phyloP scores from a whole-genome alignment of 441 rosid species.

The Macaranga tanarius region DNA sequence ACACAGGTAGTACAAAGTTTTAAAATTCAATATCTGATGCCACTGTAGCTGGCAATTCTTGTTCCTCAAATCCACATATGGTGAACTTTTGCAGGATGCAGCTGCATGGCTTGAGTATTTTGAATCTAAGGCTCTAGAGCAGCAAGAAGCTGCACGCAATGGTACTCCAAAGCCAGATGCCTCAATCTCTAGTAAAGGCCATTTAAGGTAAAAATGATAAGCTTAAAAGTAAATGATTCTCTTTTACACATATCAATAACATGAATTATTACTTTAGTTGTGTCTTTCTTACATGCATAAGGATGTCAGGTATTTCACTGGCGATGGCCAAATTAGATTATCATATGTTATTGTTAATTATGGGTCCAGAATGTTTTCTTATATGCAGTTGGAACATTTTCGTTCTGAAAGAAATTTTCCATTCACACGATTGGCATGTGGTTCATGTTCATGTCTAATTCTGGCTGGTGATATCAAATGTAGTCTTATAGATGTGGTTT shows the following conservation, averaged over 20 bases:
- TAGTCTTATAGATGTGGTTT: neutral
- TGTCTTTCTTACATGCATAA: slow-evolving; percentile 7
- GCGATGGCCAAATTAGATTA: slow-evolving; percentile 9
- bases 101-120: slow-evolving; percentile 81
- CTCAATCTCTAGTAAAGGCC: slow-evolving; percentile 77
- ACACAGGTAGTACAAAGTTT: slow-evolving; percentile 45
- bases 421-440: neutral
- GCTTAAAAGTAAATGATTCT: neutral
- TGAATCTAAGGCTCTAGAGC: slow-evolving; percentile 67
- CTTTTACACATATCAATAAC: neutral
- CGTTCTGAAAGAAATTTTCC: neutral
- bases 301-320: neutral
- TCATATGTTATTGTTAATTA: slow-evolving; percentile 16
- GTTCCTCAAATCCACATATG: slow-evolving; percentile 20
- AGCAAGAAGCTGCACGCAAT: slow-evolving; percentile 65
- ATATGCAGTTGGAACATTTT: slow-evolving; percentile 20
- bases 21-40: slow-evolving; percentile 16
- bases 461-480: neutral
- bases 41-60: slow-evolving; percentile 3
- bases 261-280: too few relatives aligned
- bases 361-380: slow-evolving; percentile 26
- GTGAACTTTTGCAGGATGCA: slow-evolving; percentile 53
- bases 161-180: slow-evolving; percentile 72
- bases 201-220: slow-evolving; percentile 55
- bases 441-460: slow-evolving; percentile 5